Percentiles rank a stretch among this genome's conserved stretches.
These are phyloP conservation scores for Solanum hybrid DNA, from an alignment of 305 asterid genomes.

Conservation along the genomic window DNA sequence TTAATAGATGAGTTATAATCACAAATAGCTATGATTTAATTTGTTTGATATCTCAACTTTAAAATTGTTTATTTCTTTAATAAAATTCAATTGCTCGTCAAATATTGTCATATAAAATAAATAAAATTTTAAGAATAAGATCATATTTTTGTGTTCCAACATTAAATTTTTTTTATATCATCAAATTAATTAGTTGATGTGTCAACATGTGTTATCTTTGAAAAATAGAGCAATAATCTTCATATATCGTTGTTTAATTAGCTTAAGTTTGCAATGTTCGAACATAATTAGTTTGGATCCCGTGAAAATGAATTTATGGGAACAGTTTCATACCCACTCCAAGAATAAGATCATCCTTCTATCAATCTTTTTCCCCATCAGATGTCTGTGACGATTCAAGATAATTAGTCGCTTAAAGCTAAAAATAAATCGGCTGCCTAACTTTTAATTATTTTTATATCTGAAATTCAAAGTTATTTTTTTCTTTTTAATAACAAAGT, in stretches of 20 bases:
- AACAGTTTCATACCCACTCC: background rate
- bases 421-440: too few species aligned
- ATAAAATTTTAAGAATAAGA: background rate
- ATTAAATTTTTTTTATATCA: background rate
- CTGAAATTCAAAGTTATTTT: too few species aligned
- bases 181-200: background rate
- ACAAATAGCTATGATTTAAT: background rate
- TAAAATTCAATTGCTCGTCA: background rate
- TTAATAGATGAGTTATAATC: background rate
- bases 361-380: background rate
- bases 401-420: background rate
- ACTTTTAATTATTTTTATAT: too few species aligned
- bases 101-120: background rate
- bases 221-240: background rate
- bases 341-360: background rate
- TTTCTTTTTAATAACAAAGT: too few species aligned
- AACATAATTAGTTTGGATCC: background rate
- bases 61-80: background rate
- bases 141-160: background rate
- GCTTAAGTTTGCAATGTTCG: background rate
- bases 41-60: background rate
- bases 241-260: background rate
- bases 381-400: rapidly evolving
- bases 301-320: background rate
- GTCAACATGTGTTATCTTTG: background rate